Evolutionary conservation across 2,329 filamentous ascomycete species (phyloP).

Genomic region (Macrophomina phaseolina): DNA sequence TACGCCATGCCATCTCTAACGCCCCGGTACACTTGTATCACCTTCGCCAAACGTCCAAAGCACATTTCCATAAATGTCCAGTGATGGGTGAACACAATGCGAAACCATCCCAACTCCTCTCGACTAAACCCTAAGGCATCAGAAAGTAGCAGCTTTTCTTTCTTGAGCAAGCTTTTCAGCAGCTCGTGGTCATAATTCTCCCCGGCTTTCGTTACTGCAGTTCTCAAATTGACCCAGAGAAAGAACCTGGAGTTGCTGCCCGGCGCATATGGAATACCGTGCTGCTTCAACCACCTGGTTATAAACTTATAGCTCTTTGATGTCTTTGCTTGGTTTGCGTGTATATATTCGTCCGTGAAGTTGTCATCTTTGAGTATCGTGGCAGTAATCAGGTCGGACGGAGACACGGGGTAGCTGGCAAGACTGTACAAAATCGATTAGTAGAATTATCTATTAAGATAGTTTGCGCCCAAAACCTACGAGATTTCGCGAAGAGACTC

Average conservation of each 20-base stretch:
- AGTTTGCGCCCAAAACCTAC: background rate
- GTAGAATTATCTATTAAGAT: no score
- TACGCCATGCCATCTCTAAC: no score
- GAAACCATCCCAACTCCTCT: conserved; percentile 51
- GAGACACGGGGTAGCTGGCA: conserved; percentile 35
- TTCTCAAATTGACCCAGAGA: conserved; percentile 48
- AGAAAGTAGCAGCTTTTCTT: conserved; percentile 45
- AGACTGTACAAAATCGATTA: background rate
- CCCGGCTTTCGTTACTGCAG: background rate
- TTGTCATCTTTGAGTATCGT: conserved; percentile 40
- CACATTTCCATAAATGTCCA: conserved; percentile 42
- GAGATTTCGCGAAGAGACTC: background rate
- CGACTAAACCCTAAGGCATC: conserved; percentile 43
- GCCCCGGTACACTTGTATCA: background rate
- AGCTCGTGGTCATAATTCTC: conserved; percentile 35
- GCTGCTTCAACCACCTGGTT: conserved; percentile 31
- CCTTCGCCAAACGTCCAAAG: conserved; percentile 36
- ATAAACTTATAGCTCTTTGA: conserved; percentile 31
- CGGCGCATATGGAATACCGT: conserved; percentile 45
- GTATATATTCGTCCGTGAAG: conserved; percentile 34
- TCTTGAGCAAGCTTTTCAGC: conserved; percentile 45
- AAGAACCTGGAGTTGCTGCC: conserved; percentile 55
- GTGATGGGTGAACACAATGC: conserved; percentile 49
- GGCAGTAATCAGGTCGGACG: conserved; percentile 37
- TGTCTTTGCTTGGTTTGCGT: conserved; percentile 31